Evolutionary conservation across 305 asterid species (phyloP).

Genomic region (Fraxinus platypoda): DNA sequence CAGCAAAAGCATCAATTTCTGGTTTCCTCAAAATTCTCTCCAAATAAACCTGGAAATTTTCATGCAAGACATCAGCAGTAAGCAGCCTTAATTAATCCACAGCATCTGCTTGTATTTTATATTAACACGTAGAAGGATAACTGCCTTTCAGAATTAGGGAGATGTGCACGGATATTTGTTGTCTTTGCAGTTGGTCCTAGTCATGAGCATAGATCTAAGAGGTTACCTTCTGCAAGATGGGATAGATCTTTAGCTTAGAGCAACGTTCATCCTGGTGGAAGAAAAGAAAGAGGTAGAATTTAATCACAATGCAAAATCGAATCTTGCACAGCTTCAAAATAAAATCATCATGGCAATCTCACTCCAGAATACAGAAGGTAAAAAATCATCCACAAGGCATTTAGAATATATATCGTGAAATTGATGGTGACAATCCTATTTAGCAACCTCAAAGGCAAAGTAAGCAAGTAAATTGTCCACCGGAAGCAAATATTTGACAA

Average conservation of each 20-base stretch:
- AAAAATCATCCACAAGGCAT: neutral
- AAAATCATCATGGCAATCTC: slow-evolving; percentile 6
- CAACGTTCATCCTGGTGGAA: slow-evolving; percentile 89
- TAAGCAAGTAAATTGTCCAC: neutral
- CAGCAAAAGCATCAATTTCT: slow-evolving; percentile 95
- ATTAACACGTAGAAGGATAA: neutral
- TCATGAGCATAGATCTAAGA: slow-evolving; percentile 16
- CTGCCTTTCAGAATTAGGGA: slow-evolving; percentile 10
- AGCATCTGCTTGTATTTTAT: neutral
- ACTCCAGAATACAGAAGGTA: slow-evolving; percentile 7
- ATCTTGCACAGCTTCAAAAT: slow-evolving; percentile 10
- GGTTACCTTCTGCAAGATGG: slow-evolving; percentile 93
- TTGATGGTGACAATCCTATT: neutral
- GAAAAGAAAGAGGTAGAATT: slow-evolving; percentile 15
- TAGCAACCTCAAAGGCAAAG: neutral
- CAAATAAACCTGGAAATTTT: slow-evolving; percentile 70
- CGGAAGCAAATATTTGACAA: neutral
- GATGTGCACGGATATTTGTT: neutral
- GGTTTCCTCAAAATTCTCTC: slow-evolving; percentile 95
- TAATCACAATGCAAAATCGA: slow-evolving; percentile 17
- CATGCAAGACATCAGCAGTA: slow-evolving; percentile 22
- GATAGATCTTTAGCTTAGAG: slow-evolving; percentile 89
- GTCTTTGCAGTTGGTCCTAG: neutral
- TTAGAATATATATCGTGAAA: neutral
- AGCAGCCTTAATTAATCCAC: slow-evolving; percentile 7